Evolutionary conservation across 1,284 basidiomycete species (phyloP), one percentile per base, ranked within the genome.

Genomic region (Papiliotrema nemorosa): DNA sequence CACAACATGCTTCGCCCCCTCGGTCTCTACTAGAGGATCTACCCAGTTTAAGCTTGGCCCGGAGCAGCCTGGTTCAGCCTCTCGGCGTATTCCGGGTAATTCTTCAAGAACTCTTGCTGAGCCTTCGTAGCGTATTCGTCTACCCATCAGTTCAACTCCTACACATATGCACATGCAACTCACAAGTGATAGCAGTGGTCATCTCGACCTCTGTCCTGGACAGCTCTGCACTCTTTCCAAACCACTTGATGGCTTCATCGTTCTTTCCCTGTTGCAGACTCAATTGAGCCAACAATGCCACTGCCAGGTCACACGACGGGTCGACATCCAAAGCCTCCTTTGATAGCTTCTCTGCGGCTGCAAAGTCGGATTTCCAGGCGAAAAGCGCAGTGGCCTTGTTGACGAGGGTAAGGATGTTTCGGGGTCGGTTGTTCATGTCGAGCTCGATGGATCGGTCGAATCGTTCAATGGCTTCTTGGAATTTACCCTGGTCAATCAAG

Each of bases 301-400:
- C 86, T 0, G 94, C 96, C 12, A 94, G 90, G 70, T 99, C 96
- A 76, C 94, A 98, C 62, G 94, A 91, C 16, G 87, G 80, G 74
- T 97, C 94, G 55, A 92, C 84, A 43, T 80, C 77, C 34, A 99
- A 78, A 0, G 96, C 96, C 71, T 97, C 86, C 54, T 84, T 78
- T 71, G 92, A 97, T 62, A 91, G 86, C 24, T 79, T 74, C 72
- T 96, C 92, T 7, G 93, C 93, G 0, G 82, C 84, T 2, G 76
- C 78, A 49, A 90, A 81, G 69, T 97, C 91, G 71, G 94, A 88
- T 75, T 91, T 90, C 88, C 88, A 94, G 78, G 97, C 94, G 82
- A 87, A 97, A 45, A 97, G 70, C 1, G 91, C 87, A 24, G 98
- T 83, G 20, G 94, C 93, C 75, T 97, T 97, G 84, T 99, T 99